Evolutionary conservation across 2,329 filamentous ascomycete genomes (phyloP), one percentile per base, ranked within the genome.

Genomic region (Botrytis aclada): DNA sequence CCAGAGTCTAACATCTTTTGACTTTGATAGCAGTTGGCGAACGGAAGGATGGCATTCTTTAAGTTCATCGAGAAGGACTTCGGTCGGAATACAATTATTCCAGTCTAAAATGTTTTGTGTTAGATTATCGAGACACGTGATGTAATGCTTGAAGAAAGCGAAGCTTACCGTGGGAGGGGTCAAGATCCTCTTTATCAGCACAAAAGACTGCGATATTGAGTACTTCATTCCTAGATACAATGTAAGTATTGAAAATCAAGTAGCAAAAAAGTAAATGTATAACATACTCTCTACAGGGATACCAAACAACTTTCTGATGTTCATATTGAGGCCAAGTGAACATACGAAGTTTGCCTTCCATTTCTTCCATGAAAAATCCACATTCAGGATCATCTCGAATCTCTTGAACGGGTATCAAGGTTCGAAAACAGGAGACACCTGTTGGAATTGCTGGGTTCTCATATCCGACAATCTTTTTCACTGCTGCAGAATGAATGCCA

Each of bases 231-330:
- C 74, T 70, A 12, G 12, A 43, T 75, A 74, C 29, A 78, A 63
- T 16, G 77, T 67, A 29, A 79, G 75, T 0, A 61, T 54, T 64
- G 6, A 10, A 7, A 9, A 32, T 4, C 16, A 41, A 7, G 37
- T 81, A 67, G 54, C 67, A 73, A 37, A 58, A 85, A 83, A 86
- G 71, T 8, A 32, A 47, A 32, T 86, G 77, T 18, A 81, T 74
- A 16, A 81, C 78, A 73, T 86, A 86, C 73, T 84, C 76, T 6
- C 81, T 81, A 75, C 83, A 85, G 0, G 85, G 85, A 76, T 87
- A 87, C 79, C 86, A 83, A 70, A 87, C 81, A 6, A 87, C 73
- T 14, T 85, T 34, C 56, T 65, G 10, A 83, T 78, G 65, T 84
- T 83, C 0, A 77, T 69, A 0, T 78, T 83, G 66, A 0, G 64